Evolutionary conservation across 768 basidiomycete species (phyloP).

Genomic region (Tulasnella sp.): DNA sequence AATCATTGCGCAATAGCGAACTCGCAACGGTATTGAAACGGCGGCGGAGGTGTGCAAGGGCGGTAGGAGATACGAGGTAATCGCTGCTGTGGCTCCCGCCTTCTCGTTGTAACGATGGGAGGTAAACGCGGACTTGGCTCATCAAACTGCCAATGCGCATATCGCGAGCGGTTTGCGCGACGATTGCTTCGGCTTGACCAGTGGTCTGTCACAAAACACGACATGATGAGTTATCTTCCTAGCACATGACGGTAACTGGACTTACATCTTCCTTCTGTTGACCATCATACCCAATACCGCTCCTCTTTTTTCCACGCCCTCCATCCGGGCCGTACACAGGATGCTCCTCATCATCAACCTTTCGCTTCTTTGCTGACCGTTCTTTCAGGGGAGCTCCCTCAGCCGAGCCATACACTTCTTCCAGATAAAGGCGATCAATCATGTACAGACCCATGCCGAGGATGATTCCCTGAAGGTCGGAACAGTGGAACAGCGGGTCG

Average conservation of each 20-base stretch:
- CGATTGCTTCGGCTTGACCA: constrained; percentile 67
- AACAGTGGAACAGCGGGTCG: constrained; percentile 71
- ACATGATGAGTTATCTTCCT: background rate
- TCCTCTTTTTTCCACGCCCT: constrained; percentile 43
- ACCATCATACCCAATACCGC: constrained; percentile 82
- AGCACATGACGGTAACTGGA: constrained; percentile 6
- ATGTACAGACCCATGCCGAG: constrained; percentile 83
- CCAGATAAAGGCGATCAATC: constrained; percentile 61
- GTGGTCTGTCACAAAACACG: constrained; percentile 39
- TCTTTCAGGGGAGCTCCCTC: constrained; percentile 24
- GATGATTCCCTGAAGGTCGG: constrained; percentile 78
- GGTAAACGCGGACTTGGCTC: constrained; percentile 59
- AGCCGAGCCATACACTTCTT: constrained; percentile 29
- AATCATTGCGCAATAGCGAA: constrained; percentile 79
- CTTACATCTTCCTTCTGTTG: constrained; percentile 74
- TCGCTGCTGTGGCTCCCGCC: constrained; percentile 76
- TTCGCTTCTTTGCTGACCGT: constrained; percentile 1
- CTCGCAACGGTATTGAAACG: constrained; percentile 84
- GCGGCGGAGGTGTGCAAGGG: constrained; percentile 80
- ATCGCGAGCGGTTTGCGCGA: constrained; percentile 62
- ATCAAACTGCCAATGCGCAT: constrained; percentile 58
- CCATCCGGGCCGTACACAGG: background rate
- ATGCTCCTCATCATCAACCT: constrained; percentile 21
- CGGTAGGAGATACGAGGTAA: constrained; percentile 83
- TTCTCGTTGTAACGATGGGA: constrained; percentile 65